Base-by-base conservation (phyloP, 2,329 filamentous ascomycete genomes). In the Colletotrichum camelliae region DNA sequence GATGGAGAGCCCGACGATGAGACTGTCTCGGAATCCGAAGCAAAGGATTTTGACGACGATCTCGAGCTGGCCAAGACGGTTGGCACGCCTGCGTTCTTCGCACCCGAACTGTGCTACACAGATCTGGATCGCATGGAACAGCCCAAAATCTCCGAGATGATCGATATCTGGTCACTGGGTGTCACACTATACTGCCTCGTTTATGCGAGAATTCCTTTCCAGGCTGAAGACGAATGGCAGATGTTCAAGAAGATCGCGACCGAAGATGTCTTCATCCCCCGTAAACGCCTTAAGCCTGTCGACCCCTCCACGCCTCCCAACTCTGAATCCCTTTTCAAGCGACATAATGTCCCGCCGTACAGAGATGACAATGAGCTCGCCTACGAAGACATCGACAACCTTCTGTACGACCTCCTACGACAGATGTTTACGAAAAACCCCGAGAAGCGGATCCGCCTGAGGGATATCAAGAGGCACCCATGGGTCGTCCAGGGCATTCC, bases 31-130 rank as follows among this genome's bases (percentile, higher is more conserved):
- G 95, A 97, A 82, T 95, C 93, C 1, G 96, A 98, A 83, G 94
- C 95, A 13, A 93, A 92, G 55, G 95, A 98, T 81, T 92, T 98
- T 74, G 96, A 98, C 80, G 95, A 98, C 82, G 96, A 98, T 77
- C 92, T 98, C 76, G 97, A 98, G 83, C 88, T 99, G n/a, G 96
- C 97, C 76, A 98, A 98, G 88, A 98, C 97, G 2, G 97, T 98
- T 7, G 97, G 97, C 68, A 99, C 97, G 0, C 97, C 97, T 7
- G 97, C 96, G 2, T 99, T 99, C 85, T 99, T 98, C 82, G 97
- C 97, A 2, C 97, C 97, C 5, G 97, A 99, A 84, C 89, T 99
- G 48, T 99, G 97, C 86, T 97, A 96, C 83, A 97, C 95, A 2
- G 96, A 97, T 77, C 85, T 93, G 29, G 93, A 92, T 77, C 89